Conservation (phyloP, 2,329 filamentous ascomycete species). For the Westerdykella sp. region DNA sequence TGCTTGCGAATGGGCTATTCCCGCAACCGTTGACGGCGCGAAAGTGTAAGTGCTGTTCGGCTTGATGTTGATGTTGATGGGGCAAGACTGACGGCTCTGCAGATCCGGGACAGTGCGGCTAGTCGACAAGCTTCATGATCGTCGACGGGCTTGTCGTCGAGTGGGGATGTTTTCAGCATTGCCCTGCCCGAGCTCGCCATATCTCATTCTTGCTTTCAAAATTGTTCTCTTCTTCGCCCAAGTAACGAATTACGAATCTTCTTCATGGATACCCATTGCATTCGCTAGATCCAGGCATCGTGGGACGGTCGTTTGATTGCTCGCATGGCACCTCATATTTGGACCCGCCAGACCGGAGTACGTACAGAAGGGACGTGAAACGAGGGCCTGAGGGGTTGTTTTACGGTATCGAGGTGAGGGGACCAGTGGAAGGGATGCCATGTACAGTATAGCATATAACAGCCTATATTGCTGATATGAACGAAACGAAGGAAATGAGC, state of each 20-base stretch:
- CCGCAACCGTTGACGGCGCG: slow-evolving; percentile 39
- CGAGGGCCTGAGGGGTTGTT: too few species aligned
- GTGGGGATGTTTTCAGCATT: slow-evolving; percentile 7
- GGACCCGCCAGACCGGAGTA: too few species aligned
- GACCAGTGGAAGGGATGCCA: too few species aligned
- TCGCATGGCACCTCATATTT: too few species aligned
- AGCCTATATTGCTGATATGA: too few species aligned
- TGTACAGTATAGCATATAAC: too few species aligned
- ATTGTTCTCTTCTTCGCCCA: not conserved
- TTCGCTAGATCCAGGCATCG: slow-evolving; percentile 3
- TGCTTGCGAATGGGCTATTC: slow-evolving; percentile 44
- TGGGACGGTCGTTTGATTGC: too few species aligned
- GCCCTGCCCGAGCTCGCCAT: not conserved
- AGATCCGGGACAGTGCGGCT: slow-evolving; percentile 35
- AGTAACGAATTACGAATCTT: slow-evolving; percentile 6
- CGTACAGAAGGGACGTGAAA: too few species aligned
- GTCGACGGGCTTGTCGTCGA: not conserved
- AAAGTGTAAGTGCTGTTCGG: slow-evolving; percentile 29
- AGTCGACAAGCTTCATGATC: slow-evolving; percentile 4
- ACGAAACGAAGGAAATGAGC: too few species aligned
- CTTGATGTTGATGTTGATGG: slow-evolving; percentile 2
- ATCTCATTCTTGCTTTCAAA: not conserved
- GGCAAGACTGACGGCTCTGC: slow-evolving; percentile 12
- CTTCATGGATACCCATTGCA: slow-evolving; percentile 7
- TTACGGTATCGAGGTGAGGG: too few species aligned